A percentile compares a stretch with the other conserved stretches of the same genome.
These are phyloP conservation scores for Isoetes taiwanensis DNA, from an alignment of 75 land plant species.

Conservation along the genomic window DNA sequence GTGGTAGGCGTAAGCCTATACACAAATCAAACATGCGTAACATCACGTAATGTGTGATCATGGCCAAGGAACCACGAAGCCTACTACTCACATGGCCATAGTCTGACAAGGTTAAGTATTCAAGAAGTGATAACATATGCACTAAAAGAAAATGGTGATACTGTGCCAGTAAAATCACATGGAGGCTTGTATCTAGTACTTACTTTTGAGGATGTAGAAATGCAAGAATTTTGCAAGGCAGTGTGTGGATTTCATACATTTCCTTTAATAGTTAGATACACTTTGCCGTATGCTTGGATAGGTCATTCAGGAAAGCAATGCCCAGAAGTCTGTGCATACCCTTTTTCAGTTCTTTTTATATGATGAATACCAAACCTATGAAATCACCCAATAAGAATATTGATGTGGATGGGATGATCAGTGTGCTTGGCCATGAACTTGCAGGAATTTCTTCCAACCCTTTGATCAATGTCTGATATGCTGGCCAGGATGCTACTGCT, in stretches of 20 bases:
- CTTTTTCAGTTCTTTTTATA: constrained; percentile 46
- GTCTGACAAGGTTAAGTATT: constrained; percentile 36
- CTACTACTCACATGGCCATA: constrained; percentile 41
- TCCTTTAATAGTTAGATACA: constrained; percentile 63
- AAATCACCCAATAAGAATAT: constrained; percentile 53
- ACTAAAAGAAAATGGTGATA: constrained; percentile 16
- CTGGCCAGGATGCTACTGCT: constrained; percentile 48
- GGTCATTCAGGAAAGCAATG: constrained; percentile 55
- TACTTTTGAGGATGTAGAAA: constrained; percentile 48
- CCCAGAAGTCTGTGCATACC: constrained; percentile 68
- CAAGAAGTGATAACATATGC: constrained; percentile 32
- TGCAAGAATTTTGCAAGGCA: constrained; percentile 55
- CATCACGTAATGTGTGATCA: constrained; percentile 26
- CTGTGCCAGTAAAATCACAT: constrained; percentile 33
- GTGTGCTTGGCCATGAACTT: constrained; percentile 62
- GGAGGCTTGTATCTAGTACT: constrained; percentile 59
- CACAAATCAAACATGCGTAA: constrained; percentile 52
- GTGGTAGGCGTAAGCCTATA: constrained; percentile 64
- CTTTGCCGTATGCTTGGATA: constrained; percentile 82
- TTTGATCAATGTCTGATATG: constrained; percentile 68
- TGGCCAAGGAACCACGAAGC: constrained; percentile 40
- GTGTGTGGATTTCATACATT: constrained; percentile 80
- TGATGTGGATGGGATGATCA: constrained; percentile 88
- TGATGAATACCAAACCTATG: constrained; percentile 14
- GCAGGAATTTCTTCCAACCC: constrained; percentile 67